Conservation (phyloP, 2,329 filamentous ascomycete genomes). For the Celoporthe dispersa region DNA sequence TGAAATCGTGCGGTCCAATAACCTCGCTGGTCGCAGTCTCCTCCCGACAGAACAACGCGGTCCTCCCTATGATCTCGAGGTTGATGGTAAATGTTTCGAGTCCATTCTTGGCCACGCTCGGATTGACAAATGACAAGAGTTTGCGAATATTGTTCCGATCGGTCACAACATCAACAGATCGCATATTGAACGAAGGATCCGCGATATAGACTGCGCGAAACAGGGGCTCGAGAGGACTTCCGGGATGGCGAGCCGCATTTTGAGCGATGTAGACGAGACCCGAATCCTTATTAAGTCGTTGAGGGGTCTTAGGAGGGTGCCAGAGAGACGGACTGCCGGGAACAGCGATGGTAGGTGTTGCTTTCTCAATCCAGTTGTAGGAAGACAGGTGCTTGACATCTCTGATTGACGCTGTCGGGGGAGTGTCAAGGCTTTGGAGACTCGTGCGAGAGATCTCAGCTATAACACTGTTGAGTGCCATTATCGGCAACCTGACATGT, state of each 20-base stretch:
- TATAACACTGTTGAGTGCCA: neutral
- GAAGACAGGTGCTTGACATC: constrained; percentile 48
- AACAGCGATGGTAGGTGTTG: constrained; percentile 48
- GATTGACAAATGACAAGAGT: constrained; percentile 49
- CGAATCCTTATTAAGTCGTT: constrained; percentile 40
- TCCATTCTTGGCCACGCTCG: constrained; percentile 23
- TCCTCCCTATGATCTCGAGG: constrained; percentile 44
- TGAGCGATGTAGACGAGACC: constrained; percentile 49
- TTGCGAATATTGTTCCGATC: constrained; percentile 55
- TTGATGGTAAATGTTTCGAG: constrained; percentile 46
- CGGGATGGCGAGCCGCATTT: constrained; percentile 49
- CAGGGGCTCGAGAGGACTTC: constrained; percentile 50
- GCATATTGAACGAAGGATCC: constrained; percentile 45
- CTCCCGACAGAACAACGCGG: constrained; percentile 44
- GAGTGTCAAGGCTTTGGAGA: constrained; percentile 30
- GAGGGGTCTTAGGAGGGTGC: constrained; percentile 37
- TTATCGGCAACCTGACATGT: neutral
- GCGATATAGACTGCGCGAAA: constrained; percentile 48
- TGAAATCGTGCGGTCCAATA: constrained; percentile 41
- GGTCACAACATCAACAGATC: constrained; percentile 46
- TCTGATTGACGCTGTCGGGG: constrained; percentile 37
- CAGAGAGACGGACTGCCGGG: constrained; percentile 49
- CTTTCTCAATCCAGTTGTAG: constrained; percentile 53
- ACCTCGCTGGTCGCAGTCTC: constrained; percentile 37
- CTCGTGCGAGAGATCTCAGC: constrained; percentile 32